Percentiles rank a stretch among this genome's conserved stretches.
Conservation (phyloP, 352 stramenopile genomes). For the Phytophthora idaei region DNA sequence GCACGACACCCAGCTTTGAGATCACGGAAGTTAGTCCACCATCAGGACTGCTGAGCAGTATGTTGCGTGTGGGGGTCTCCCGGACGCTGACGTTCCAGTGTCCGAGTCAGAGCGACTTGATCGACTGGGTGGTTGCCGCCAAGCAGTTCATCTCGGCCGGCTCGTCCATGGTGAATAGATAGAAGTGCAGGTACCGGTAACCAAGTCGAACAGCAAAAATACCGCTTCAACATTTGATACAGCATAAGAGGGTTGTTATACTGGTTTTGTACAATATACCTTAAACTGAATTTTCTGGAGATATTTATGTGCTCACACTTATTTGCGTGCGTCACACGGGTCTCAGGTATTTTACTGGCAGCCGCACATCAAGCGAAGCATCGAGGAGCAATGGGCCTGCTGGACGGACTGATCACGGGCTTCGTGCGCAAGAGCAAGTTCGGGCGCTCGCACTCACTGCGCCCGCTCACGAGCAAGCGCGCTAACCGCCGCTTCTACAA, state of each 20-base stretch:
- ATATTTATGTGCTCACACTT: not conserved
- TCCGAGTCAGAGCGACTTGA: conserved; percentile 71
- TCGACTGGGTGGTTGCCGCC: conserved; percentile 83
- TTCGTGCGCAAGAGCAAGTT: conserved; percentile 87
- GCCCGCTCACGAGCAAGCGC: conserved; percentile 92
- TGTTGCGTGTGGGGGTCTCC: conserved; percentile 67
- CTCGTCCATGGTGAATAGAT: conserved; percentile 51
- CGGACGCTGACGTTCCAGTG: conserved; percentile 86
- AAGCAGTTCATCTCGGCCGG: conserved; percentile 69
- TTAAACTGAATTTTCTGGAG: no score
- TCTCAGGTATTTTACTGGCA: conserved; percentile 24
- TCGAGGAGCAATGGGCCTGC: conserved; percentile 60
- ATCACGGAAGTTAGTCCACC: conserved; percentile 64
- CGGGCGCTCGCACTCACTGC: conserved; percentile 79
- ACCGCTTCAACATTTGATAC: no score
- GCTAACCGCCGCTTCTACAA: conserved; percentile 97
- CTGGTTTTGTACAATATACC: no score
- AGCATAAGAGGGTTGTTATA: not conserved
- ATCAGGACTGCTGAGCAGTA: conserved; percentile 61
- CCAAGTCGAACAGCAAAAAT: no score
- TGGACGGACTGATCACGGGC: conserved; percentile 77
- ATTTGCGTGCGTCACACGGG: conserved; percentile 7
- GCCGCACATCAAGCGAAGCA: conserved; percentile 18
- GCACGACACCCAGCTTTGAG: conserved; percentile 68
- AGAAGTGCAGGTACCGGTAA: not conserved